A percentile compares a stretch with the other conserved stretches of the same genome.
phyloP scores from a whole-genome alignment of 495 filamentous ascomycete genomes.

The Massariosphaeria phaeospora region DNA sequence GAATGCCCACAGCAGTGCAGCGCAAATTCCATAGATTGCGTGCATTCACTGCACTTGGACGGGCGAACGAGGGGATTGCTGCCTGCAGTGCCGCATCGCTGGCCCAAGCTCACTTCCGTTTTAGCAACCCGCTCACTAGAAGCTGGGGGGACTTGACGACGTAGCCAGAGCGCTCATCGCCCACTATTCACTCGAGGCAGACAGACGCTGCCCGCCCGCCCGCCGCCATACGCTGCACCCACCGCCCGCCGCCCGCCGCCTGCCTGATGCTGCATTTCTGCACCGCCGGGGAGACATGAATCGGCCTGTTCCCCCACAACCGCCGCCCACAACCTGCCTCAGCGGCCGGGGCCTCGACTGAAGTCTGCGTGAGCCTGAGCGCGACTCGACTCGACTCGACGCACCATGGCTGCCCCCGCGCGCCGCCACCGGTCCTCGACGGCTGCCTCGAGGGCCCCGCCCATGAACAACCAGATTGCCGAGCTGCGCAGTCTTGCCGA shows the following conservation, averaged over 20 bases:
- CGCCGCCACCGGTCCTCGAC: slow-evolving; percentile 35
- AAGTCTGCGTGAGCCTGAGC: no score
- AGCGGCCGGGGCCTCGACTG: slow-evolving; percentile 16
- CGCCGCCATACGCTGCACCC: no score
- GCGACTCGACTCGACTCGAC: no score
- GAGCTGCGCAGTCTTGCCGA: slow-evolving; percentile 32
- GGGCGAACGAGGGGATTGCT: not conserved
- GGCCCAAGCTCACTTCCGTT: slow-evolving; percentile 3
- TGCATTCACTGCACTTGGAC: not conserved
- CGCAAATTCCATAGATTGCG: no score
- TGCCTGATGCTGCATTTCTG: not conserved
- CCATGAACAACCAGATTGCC: slow-evolving; percentile 32
- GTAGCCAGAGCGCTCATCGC: not conserved
- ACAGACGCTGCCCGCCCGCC: no score
- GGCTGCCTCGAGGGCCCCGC: slow-evolving; percentile 27
- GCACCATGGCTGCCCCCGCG: slow-evolving; percentile 19
- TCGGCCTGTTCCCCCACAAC: slow-evolving; percentile 10
- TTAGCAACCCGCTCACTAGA: not conserved
- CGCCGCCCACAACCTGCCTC: slow-evolving; percentile 9
- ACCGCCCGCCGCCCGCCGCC: not conserved
- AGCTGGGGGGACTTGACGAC: not conserved
- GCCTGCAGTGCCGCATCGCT: not conserved
- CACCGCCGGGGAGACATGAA: slow-evolving; percentile 13
- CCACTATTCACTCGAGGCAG: no score
- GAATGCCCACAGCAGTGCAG: no score